Conservation (phyloP, 345 rosid genomes). For the Melaleuca quinquenervia region DNA sequence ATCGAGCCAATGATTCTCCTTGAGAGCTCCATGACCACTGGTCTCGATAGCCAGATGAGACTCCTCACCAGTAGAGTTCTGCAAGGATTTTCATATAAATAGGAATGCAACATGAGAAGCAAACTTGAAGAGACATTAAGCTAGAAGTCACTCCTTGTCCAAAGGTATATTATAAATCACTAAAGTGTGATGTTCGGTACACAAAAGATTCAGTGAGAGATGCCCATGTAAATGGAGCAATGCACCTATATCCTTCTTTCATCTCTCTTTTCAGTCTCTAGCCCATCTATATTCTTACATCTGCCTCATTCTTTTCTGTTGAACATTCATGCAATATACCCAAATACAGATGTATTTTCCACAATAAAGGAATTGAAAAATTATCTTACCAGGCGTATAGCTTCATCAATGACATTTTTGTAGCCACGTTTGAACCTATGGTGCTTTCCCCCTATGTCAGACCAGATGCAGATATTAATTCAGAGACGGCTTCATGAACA, state of each 20-base stretch:
- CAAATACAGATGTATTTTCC: not conserved
- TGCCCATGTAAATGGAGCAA: not conserved
- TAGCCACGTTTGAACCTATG: slow-evolving; percentile 96
- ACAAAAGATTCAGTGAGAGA: not conserved
- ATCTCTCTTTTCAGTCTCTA: not conserved
- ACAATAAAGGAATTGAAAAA: not conserved
- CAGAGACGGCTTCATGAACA: not conserved
- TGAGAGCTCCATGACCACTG: slow-evolving; percentile 97
- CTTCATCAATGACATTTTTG: slow-evolving; percentile 96
- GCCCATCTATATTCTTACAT: not conserved
- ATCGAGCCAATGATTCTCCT: slow-evolving; percentile 98
- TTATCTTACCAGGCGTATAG: slow-evolving; percentile 71
- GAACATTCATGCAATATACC: not conserved
- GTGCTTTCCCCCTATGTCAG: slow-evolving; percentile 73
- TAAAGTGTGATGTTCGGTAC: not conserved
- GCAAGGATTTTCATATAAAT: slow-evolving; percentile 8
- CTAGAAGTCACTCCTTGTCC: not conserved
- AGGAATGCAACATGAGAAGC: not conserved
- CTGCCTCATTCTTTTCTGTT: not conserved
- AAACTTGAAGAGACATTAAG: not conserved
- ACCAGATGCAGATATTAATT: slow-evolving; percentile 1
- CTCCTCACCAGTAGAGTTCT: slow-evolving; percentile 83
- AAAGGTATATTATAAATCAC: not conserved
- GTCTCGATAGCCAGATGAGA: slow-evolving; percentile 96
- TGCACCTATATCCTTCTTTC: not conserved